A percentile compares a stretch with the other conserved stretches of the same genome.
phyloP scores from a whole-genome alignment of 257 asterid species.

The Handroanthus guayacan region DNA sequence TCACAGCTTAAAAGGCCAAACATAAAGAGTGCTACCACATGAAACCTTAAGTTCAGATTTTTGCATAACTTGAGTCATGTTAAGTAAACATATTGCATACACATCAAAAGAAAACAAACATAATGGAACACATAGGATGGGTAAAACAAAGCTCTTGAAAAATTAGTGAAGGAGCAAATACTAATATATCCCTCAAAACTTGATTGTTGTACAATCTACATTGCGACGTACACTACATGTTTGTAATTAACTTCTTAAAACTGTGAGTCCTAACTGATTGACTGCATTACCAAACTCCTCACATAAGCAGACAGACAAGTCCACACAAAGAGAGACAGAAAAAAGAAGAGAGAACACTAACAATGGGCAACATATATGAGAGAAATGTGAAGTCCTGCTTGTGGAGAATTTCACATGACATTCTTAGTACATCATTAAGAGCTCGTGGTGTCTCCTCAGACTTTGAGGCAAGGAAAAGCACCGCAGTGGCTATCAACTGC shows the following conservation, averaged over 20 bases:
- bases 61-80: constrained; percentile 4
- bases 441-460: constrained; percentile 86
- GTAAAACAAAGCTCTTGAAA: not conserved
- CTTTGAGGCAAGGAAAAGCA: constrained; percentile 76
- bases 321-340: not conserved
- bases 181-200: not conserved
- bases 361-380: constrained; percentile 66
- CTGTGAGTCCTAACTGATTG: not conserved
- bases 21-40: not conserved
- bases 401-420: constrained; percentile 66
- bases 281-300: constrained; percentile 1
- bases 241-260: not conserved
- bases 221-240: not conserved
- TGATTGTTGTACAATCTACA: not conserved
- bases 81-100: not conserved
- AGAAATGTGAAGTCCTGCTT: constrained; percentile 66
- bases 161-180: not conserved
- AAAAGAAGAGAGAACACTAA: constrained; percentile 44
- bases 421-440: constrained; percentile 65
- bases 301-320: not conserved
- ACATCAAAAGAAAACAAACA: not conserved
- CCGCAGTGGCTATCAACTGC: constrained; percentile 84
- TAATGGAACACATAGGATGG: not conserved
- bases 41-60: not conserved
- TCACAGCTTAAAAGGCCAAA: constrained; percentile 22